Evolutionary conservation across 768 basidiomycete genomes (phyloP), one percentile per base, ranked within the genome.

Genomic region (Termitomyces sp.): DNA sequence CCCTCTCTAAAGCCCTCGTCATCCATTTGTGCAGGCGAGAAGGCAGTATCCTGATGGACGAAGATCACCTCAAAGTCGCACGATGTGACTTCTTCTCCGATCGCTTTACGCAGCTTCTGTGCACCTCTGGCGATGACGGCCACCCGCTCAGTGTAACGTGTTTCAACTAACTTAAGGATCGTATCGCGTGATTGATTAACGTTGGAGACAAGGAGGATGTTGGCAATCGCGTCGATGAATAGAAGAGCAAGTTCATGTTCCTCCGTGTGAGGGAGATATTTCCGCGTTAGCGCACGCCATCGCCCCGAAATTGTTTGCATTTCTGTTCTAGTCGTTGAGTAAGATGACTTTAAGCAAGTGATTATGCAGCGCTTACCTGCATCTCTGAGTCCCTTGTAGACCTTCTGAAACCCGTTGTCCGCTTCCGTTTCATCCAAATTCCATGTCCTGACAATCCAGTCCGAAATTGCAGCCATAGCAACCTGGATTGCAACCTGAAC

Each of bases 41-140:
- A 85, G 34, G 52, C 53, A 0, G 75, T 71, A 18, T 78, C 80
- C 5, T 77, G 75, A 1, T 69, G 60, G 44, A 77, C 73, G 48
- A 79, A 78, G 10, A 81, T 63, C 18, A 79, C 73, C 65, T 84
- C 81, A 58, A 86, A 63, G 61, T 86, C 84, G 53, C 78, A 80
- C 2, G 77, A 80, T 2, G 81, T 81, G 47, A 87, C 73, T 51
- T 80, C 81, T 66, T 85, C 81, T 0, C 84, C 83, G 49, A 85
- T 76, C 12, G 78, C 79, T 65, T 79, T 82, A 62, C 83, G 83
- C 56, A 86, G 68, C 8, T 73, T 73, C 56, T 80, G 70, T 2
- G 83, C 80, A 5, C 74, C 65, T 22, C 74, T 72, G 36, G 79
- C 74, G 36, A 85, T 70, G 13, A 71, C 64, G 16, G 65, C 63